Evolutionary conservation across 805 yeast species (phyloP).

Genomic region (Debaryomyces castellii): DNA sequence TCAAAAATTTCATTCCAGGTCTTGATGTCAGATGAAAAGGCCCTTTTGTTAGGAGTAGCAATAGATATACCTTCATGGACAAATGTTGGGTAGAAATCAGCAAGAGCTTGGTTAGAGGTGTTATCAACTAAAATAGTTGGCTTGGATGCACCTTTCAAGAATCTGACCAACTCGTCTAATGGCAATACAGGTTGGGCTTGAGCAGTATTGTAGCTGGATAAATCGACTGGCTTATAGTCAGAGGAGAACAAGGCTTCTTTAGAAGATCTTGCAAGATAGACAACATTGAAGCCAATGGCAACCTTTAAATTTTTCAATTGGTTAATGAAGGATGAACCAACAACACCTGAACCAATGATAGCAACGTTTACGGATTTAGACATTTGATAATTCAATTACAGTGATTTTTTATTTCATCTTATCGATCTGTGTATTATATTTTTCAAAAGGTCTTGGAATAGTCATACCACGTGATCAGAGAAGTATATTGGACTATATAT

Average conservation of each 20-base stretch:
- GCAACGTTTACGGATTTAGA: conserved; percentile 43
- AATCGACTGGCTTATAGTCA: conserved; percentile 71
- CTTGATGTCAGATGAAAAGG: conserved; percentile 74
- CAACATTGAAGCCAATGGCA: conserved; percentile 69
- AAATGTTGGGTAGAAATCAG: conserved; percentile 74
- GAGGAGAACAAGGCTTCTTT: conserved; percentile 63
- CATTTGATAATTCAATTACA: conserved; percentile 10
- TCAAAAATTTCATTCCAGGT: conserved; percentile 77
- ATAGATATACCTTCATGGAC: conserved; percentile 79
- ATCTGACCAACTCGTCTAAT: conserved; percentile 58
- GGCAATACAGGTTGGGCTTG: conserved; percentile 50
- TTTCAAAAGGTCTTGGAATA: neutral
- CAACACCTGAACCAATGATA: conserved; percentile 82
- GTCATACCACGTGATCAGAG: conserved; percentile 1
- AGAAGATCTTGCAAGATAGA: conserved; percentile 73
- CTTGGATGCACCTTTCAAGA: conserved; percentile 59
- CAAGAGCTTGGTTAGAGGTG: conserved; percentile 81
- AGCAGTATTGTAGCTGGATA: conserved; percentile 56
- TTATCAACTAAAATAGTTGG: conserved; percentile 91
- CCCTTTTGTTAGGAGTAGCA: conserved; percentile 98
- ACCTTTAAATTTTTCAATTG: conserved; percentile 68
- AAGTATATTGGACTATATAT: too few relatives aligned
- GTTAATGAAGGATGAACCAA: conserved; percentile 85
- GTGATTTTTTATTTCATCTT: too few relatives aligned
- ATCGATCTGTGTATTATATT: neutral